Percentiles rank a stretch among this genome's conserved stretches.
These are phyloP conservation scores for Nannochloris sp. DNA, from an alignment of 139 green algal genomes.

Conservation along the genomic window DNA sequence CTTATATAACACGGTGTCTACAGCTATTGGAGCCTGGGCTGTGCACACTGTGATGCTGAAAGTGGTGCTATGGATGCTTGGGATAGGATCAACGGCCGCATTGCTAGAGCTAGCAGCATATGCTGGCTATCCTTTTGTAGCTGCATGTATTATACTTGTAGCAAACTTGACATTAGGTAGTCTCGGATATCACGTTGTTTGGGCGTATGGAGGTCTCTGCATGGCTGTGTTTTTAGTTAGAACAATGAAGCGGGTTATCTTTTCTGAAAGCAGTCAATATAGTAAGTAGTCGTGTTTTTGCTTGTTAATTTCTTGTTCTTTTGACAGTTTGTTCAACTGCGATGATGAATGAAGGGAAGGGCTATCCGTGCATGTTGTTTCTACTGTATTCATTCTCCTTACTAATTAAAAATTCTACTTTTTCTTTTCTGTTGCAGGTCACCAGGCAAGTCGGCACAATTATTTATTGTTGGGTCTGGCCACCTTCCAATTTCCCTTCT, in stretches of 20 bases:
- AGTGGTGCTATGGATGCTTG: constrained; percentile 55
- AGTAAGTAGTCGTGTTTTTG: constrained; percentile 20
- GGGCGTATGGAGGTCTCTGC: constrained; percentile 68
- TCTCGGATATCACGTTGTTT: constrained; percentile 52
- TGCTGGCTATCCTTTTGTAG: constrained; percentile 74
- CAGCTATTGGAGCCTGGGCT: constrained; percentile 49
- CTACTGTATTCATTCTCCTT: not conserved
- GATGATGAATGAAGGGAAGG: constrained; percentile 4
- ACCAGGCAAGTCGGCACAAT: constrained; percentile 63
- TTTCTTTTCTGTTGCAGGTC: constrained; percentile 26
- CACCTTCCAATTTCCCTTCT: constrained; percentile 74
- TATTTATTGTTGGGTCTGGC: constrained; percentile 80
- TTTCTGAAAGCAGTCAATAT: constrained; percentile 68
- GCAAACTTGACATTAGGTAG: constrained; percentile 9
- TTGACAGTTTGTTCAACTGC: not conserved
- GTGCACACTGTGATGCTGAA: constrained; percentile 59
- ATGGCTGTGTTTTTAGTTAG: constrained; percentile 86
- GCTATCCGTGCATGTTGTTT: not conserved
- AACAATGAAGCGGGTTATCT: constrained; percentile 88
- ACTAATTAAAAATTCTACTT: not conserved
- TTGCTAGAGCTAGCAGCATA: constrained; percentile 81
- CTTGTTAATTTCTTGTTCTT: not conserved
- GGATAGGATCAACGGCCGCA: constrained; percentile 51
- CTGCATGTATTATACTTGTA: constrained; percentile 32
- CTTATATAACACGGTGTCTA: constrained; percentile 62